Conservation (phyloP, 176 grass and related monocot genomes). For the Aegilops speltoides region DNA sequence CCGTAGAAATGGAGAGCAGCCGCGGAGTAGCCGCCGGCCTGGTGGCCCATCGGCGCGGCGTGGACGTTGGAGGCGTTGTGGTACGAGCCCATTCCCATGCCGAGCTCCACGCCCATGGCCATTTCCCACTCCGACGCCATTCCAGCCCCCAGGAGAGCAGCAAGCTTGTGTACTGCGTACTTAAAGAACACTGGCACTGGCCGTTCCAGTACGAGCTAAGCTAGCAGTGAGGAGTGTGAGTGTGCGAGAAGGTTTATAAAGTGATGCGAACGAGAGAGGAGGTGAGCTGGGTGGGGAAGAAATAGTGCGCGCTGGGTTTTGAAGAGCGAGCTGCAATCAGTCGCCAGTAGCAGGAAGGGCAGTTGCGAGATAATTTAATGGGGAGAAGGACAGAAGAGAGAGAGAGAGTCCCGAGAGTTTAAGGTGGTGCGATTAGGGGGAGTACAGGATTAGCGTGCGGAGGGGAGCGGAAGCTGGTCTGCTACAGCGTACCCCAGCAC, state of each 20-base stretch:
- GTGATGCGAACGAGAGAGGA: background rate
- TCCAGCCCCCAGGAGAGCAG: background rate
- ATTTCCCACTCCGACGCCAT: slow-evolving; percentile 90
- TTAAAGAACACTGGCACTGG: slow-evolving; percentile 27
- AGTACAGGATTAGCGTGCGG: slow-evolving; percentile 28
- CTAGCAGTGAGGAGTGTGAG: slow-evolving; percentile 17
- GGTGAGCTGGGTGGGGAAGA: slow-evolving; percentile 27
- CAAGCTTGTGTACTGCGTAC: background rate
- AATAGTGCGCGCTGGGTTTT: slow-evolving; percentile 41
- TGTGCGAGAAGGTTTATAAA: background rate
- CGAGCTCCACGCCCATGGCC: slow-evolving; percentile 60
- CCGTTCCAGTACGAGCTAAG: slow-evolving; percentile 24
- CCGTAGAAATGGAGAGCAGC: slow-evolving; percentile 58
- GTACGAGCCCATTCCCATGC: slow-evolving; percentile 67
- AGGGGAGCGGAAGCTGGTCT: slow-evolving; percentile 30
- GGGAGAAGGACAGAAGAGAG: background rate
- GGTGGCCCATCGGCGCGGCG: slow-evolving; percentile 32
- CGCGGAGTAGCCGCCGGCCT: slow-evolving; percentile 25
- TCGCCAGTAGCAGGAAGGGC: slow-evolving; percentile 30
- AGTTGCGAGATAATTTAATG: slow-evolving; percentile 37
- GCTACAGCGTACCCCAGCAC: slow-evolving; percentile 44
- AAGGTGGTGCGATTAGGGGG: slow-evolving; percentile 41
- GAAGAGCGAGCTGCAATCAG: slow-evolving; percentile 14
- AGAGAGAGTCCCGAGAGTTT: background rate
- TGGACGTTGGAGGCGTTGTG: slow-evolving; percentile 38